These are phyloP conservation scores for Mangifera indica DNA, from an alignment of 345 rosid species.

Conservation along the genomic window DNA sequence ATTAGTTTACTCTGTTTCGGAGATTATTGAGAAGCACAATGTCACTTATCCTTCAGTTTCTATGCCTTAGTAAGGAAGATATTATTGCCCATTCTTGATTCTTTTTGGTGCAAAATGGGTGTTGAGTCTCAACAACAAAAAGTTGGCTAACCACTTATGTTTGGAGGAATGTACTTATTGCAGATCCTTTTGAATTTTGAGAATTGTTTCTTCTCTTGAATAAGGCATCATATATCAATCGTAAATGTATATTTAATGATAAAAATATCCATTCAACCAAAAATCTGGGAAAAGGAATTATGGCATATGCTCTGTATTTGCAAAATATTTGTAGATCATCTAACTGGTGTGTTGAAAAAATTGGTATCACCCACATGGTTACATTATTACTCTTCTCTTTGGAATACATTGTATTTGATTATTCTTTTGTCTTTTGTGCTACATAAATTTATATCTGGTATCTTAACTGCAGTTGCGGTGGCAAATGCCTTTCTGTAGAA, in stretches of 20 bases:
- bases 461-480: constrained; percentile 65
- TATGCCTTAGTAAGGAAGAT: background rate
- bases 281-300: background rate
- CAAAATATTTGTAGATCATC: background rate
- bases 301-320: background rate
- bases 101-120: background rate
- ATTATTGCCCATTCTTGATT: background rate
- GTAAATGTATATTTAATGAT: background rate
- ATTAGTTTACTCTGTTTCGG: background rate
- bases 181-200: background rate
- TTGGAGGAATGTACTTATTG: background rate
- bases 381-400: background rate
- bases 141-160: too few relatives aligned
- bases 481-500: constrained; percentile 71
- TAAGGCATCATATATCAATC: background rate
- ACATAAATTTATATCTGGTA: constrained; percentile 8
- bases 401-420: background rate
- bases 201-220: background rate
- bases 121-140: background rate
- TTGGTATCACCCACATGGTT: background rate
- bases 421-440: background rate
- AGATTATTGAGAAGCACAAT: background rate
- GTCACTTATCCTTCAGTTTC: background rate
- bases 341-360: background rate
- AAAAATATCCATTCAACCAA: background rate